phyloP scores from a whole-genome alignment of 106 monocot species.

The Vanilla planifolia region DNA sequence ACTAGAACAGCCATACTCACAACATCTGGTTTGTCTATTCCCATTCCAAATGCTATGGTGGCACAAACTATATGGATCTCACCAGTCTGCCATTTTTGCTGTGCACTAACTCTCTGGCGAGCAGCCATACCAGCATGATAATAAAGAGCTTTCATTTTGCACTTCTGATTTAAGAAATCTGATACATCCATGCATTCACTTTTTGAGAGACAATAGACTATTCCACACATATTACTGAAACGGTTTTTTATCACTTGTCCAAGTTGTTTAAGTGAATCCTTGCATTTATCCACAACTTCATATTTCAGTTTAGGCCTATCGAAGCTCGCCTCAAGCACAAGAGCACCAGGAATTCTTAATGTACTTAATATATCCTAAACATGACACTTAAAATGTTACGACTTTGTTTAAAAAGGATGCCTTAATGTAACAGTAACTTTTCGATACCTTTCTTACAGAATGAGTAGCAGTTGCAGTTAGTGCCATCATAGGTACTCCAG shows the following conservation, averaged over 20 bases:
- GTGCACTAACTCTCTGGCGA: slow-evolving; percentile 65
- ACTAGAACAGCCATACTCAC: slow-evolving; percentile 32
- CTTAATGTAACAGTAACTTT: no score
- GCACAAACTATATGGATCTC: slow-evolving; percentile 90
- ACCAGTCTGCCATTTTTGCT: slow-evolving; percentile 83
- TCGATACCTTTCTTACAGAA: slow-evolving; percentile 59
- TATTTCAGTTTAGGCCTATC: slow-evolving; percentile 87
- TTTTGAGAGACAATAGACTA: slow-evolving; percentile 94
- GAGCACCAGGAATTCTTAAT: slow-evolving; percentile 66
- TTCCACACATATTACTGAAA: slow-evolving; percentile 77
- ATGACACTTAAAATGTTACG: slow-evolving; percentile 2
- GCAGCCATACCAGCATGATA: slow-evolving; percentile 92
- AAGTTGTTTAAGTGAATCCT: slow-evolving; percentile 82
- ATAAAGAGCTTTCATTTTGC: slow-evolving; percentile 62
- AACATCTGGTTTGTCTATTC: slow-evolving; percentile 99
- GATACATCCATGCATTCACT: slow-evolving; percentile 75
- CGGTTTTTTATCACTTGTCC: slow-evolving; percentile 65
- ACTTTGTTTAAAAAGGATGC: no score
- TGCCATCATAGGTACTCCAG: slow-evolving; percentile 68
- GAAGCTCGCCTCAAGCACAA: slow-evolving; percentile 82
- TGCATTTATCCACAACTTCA: slow-evolving; percentile 66
- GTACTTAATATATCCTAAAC: slow-evolving; percentile 77
- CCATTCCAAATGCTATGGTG: slow-evolving; percentile 99
- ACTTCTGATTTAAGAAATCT: slow-evolving; percentile 66
- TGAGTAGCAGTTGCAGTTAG: slow-evolving; percentile 96